Conservation (phyloP, 352 stramenopile species). For the Globisporangium mamillatum region DNA sequence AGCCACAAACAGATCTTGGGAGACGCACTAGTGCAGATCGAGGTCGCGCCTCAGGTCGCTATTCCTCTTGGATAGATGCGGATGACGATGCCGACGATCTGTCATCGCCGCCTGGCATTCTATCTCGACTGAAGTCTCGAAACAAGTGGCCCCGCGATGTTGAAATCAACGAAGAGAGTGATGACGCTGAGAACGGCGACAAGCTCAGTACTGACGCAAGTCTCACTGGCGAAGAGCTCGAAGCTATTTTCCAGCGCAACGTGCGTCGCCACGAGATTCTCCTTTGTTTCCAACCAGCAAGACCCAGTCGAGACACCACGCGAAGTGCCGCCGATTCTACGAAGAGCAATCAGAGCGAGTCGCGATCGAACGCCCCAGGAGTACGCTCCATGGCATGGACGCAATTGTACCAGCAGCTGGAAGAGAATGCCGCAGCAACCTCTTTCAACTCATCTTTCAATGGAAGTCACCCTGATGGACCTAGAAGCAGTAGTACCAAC, state of each 20-base stretch:
- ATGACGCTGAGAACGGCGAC: constrained; percentile 20
- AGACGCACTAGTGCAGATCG: not conserved
- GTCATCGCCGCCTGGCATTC: not conserved
- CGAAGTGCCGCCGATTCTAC: not conserved
- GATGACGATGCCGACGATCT: not conserved
- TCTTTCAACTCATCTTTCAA: not conserved
- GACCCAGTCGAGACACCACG: not conserved
- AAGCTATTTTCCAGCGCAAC: constrained; percentile 63
- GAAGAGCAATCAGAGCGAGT: not conserved
- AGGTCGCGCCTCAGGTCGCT: constrained; percentile 1
- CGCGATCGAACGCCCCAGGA: not conserved
- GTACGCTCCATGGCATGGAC: constrained; percentile 25
- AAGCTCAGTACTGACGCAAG: constrained; percentile 16
- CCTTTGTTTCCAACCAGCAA: constrained; percentile 34
- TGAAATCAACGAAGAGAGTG: not conserved
- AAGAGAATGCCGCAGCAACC: constrained; percentile 19
- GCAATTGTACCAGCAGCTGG: constrained; percentile 37
- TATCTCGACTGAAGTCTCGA: not conserved
- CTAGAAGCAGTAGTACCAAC: not conserved
- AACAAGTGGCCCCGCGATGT: constrained; percentile 1
- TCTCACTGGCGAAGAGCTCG: constrained; percentile 42
- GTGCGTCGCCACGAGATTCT: constrained; percentile 62
- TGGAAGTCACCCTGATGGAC: too few species aligned
- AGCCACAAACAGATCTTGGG: not conserved
- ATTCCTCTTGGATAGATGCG: constrained; percentile 10